Percentiles rank a stretch among this genome's conserved stretches.
Conservation (phyloP, 345 rosid species). For the Psidium friedrichsthalianum region DNA sequence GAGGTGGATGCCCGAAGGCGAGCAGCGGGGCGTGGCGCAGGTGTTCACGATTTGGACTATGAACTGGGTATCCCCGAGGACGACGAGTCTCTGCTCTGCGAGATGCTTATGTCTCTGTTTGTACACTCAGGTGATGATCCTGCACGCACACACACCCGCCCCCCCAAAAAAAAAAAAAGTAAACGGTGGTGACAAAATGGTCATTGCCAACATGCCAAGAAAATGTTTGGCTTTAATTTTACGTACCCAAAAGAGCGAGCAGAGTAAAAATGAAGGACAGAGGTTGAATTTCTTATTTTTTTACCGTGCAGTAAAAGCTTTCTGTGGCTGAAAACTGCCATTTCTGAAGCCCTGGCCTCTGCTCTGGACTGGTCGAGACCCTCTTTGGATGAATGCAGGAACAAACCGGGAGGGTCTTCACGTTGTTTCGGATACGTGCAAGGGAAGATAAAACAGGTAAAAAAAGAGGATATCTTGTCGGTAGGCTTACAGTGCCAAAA, state of each 20-base stretch:
- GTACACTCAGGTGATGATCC: conserved; percentile 23
- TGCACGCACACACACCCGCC: background rate
- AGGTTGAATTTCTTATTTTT: background rate
- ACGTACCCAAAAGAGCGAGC: background rate
- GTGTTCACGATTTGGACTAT: conserved; percentile 46
- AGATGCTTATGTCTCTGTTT: conserved; percentile 37
- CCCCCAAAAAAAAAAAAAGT: background rate
- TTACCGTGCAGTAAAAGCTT: conserved; percentile 32
- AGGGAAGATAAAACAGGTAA: background rate
- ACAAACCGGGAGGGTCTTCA: conserved; percentile 2
- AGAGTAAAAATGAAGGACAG: background rate
- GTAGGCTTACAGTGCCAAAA: background rate
- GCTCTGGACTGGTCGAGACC: background rate
- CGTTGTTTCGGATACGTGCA: background rate
- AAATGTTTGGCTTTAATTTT: background rate
- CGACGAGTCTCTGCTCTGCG: conserved; percentile 30
- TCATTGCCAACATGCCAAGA: background rate
- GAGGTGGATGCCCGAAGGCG: conserved; percentile 34
- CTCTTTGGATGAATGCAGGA: conserved; percentile 2
- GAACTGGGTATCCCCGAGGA: conserved; percentile 43
- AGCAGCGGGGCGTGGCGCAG: conserved; percentile 24
- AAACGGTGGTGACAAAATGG: background rate
- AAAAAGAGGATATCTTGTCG: background rate
- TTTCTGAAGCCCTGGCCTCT: background rate
- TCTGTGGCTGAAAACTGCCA: conserved; percentile 4